Percentiles rank a stretch among this genome's conserved stretches.
phyloP scores from a whole-genome alignment of 1,284 basidiomycete genomes.

The Gymnopus androsaceus region DNA sequence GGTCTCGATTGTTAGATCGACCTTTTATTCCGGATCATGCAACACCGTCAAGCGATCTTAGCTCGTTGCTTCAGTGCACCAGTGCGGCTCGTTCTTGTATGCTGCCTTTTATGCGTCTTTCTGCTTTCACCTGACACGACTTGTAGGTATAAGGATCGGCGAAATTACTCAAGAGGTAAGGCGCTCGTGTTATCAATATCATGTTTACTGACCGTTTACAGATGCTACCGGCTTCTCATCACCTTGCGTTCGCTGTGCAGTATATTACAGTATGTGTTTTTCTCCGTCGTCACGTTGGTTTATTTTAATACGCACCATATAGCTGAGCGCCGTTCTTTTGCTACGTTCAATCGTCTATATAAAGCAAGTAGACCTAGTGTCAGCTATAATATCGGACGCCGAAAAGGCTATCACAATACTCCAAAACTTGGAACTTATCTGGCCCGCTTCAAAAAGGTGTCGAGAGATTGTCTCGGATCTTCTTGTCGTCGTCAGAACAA shows the following conservation, averaged over 20 bases:
- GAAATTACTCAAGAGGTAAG: slow-evolving; percentile 22
- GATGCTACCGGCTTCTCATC: slow-evolving; percentile 25
- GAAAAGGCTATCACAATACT: slow-evolving; percentile 22
- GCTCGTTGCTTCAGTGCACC: slow-evolving; percentile 20
- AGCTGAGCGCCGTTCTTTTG: slow-evolving; percentile 23
- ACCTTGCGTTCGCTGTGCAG: slow-evolving; percentile 25
- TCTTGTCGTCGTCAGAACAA: slow-evolving; percentile 20
- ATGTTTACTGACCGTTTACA: neutral
- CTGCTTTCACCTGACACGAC: neutral
- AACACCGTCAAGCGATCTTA: slow-evolving; percentile 15
- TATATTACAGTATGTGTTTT: slow-evolving; percentile 19
- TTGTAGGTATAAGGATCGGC: slow-evolving; percentile 21
- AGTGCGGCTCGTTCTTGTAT: slow-evolving; percentile 22
- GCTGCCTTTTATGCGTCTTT: neutral
- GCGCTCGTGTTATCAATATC: neutral
- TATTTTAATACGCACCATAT: neutral
- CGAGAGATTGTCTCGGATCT: slow-evolving; percentile 23
- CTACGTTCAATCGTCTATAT: slow-evolving; percentile 22
- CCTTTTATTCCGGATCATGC: slow-evolving; percentile 23
- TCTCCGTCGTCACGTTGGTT: neutral
- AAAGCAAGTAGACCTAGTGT: slow-evolving; percentile 18
- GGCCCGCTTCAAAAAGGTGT: slow-evolving; percentile 21
- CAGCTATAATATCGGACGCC: slow-evolving; percentile 21
- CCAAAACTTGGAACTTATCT: slow-evolving; percentile 19
- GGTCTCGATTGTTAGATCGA: slow-evolving; percentile 18